A percentile compares a stretch with the other conserved stretches of the same genome.
Evolutionary conservation across 805 yeast genomes (phyloP).

Genomic region (Yamadazyma nakazawae): DNA sequence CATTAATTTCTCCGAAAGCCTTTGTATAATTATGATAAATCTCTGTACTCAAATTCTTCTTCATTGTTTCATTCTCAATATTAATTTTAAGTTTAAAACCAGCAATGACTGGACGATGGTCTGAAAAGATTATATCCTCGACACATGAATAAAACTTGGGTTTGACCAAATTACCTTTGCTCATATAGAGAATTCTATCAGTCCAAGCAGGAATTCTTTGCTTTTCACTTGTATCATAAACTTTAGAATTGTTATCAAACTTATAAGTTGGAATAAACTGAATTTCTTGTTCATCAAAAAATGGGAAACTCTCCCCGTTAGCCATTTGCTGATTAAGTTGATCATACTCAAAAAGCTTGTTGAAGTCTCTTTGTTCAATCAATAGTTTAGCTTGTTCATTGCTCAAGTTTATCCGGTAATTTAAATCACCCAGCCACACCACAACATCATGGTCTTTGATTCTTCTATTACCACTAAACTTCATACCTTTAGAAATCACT

Average conservation of each 20-base stretch:
- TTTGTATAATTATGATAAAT: conserved; percentile 55
- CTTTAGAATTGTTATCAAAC: conserved; percentile 79
- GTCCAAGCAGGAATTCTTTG: conserved; percentile 97
- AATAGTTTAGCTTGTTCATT: conserved; percentile 63
- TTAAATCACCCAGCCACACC: conserved; percentile 92
- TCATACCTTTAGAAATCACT: conserved; percentile 65
- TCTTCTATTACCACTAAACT: conserved; percentile 51
- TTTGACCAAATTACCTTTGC: conserved; percentile 53
- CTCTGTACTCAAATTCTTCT: conserved; percentile 51
- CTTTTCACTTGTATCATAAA: conserved; percentile 87
- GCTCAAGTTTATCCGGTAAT: conserved; percentile 71
- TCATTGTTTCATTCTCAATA: conserved; percentile 61
- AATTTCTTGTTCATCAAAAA: conserved; percentile 77
- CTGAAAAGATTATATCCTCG: conserved; percentile 64
- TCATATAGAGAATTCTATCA: conserved; percentile 69
- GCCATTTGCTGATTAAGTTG: conserved; percentile 78
- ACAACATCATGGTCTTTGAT: conserved; percentile 77
- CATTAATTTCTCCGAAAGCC: conserved; percentile 44
- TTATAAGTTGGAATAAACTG: conserved; percentile 90
- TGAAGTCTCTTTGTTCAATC: conserved; percentile 47
- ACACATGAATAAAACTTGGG: conserved; percentile 61
- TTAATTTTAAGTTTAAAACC: conserved; percentile 60
- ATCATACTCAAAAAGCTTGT: conserved; percentile 61
- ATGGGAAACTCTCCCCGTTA: conserved; percentile 71
- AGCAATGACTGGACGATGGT: conserved; percentile 88